Conservation (phyloP, 495 filamentous ascomycete genomes). For the Talaromyces wortmannii region DNA sequence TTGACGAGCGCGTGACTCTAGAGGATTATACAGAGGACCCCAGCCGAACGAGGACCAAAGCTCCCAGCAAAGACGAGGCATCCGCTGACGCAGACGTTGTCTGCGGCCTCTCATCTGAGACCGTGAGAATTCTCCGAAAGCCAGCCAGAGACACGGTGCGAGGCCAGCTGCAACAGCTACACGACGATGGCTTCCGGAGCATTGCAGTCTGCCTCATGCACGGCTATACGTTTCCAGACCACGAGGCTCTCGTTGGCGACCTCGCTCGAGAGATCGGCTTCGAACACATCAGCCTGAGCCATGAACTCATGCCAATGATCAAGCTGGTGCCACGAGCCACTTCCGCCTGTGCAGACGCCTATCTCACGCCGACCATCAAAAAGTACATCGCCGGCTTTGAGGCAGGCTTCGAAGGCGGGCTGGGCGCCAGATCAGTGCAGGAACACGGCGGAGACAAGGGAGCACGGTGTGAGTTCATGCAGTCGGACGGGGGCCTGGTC, state of each 20-base stretch:
- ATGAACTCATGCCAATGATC: conserved; percentile 71
- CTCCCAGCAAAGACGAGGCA: conserved; percentile 1
- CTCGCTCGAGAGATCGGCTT: conserved; percentile 23
- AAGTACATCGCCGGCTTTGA: conserved; percentile 79
- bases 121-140: conserved; percentile 31
- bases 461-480: conserved; percentile 35
- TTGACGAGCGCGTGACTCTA: conserved; percentile 69
- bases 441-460: conserved; percentile 54
- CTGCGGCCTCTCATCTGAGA: conserved; percentile 28
- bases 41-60: conserved; percentile 8
- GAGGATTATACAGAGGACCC: conserved; percentile 45
- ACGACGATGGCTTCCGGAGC: conserved; percentile 22
- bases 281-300: conserved; percentile 39
- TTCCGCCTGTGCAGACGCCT: conserved; percentile 80
- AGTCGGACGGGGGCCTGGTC: conserved; percentile 32
- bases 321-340: conserved; percentile 61
- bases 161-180: conserved; percentile 25
- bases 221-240: conserved; percentile 30
- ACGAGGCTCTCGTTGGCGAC: conserved; percentile 38
- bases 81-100: conserved; percentile 5
- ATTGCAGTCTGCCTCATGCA: conserved; percentile 32
- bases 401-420: conserved; percentile 42
- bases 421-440: conserved; percentile 32
- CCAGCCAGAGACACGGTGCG: conserved; percentile 15
- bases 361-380: conserved; percentile 79